Percentiles rank a stretch among this genome's conserved stretches.
Conservation (phyloP, 2,329 filamentous ascomycete species). For the Esteya vermicola region DNA sequence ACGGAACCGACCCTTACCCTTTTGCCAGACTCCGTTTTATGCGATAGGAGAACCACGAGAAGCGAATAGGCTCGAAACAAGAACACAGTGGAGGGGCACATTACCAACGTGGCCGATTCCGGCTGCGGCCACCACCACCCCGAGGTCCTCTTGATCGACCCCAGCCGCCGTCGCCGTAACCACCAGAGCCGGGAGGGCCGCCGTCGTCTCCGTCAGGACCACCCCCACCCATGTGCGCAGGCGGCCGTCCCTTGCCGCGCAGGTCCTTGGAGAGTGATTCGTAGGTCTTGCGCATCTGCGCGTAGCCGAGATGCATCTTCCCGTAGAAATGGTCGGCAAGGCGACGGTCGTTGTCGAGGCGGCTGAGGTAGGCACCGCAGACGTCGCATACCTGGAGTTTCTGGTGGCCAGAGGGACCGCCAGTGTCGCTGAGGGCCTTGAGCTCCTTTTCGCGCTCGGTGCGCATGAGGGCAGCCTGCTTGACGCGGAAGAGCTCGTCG, state of each 20-base stretch:
- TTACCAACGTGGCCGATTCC: conserved; percentile 35
- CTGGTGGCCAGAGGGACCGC: conserved; percentile 86
- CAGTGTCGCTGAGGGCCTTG: conserved; percentile 81
- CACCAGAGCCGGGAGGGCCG: conserved; percentile 10
- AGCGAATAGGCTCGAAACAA: conserved; percentile 1
- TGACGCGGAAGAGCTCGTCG: conserved; percentile 77
- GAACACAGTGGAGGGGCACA: not conserved
- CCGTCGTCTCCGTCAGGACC: conserved; percentile 29
- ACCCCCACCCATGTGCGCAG: too few relatives aligned
- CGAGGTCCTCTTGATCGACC: conserved; percentile 32
- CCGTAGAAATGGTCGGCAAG: conserved; percentile 97
- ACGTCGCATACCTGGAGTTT: conserved; percentile 98
- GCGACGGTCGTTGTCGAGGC: conserved; percentile 86
- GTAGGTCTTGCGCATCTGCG: conserved; percentile 91
- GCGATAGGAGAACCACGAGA: not conserved
- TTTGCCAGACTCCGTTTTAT: not conserved
- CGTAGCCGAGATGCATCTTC: conserved; percentile 98
- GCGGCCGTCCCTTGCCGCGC: conserved; percentile 33
- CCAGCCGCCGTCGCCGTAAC: conserved; percentile 25
- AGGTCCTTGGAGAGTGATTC: conserved; percentile 80
- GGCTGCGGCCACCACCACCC: conserved; percentile 37
- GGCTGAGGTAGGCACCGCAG: conserved; percentile 83
- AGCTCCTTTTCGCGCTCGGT: conserved; percentile 75
- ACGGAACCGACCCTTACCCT: too few relatives aligned
- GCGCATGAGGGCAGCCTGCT: conserved; percentile 67